phyloP scores from a whole-genome alignment of 371 early-diverging fungal species.

The Syncephalastrum sp. region DNA sequence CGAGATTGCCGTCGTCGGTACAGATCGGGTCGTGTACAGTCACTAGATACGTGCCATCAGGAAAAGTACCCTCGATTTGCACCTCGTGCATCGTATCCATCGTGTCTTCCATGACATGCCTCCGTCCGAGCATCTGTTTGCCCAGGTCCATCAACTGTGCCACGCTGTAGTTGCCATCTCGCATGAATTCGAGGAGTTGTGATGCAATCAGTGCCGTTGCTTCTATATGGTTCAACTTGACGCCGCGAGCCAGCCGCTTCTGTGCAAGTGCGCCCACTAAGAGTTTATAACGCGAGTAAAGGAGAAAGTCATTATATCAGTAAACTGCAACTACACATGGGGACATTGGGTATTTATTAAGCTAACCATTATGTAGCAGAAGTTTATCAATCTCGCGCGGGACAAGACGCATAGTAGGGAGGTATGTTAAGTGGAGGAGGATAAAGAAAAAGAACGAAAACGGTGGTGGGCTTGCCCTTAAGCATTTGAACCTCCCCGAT shows the following conservation, averaged over 20 bases:
- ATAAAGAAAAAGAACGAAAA: slow-evolving; percentile 5
- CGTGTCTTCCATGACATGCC: slow-evolving; percentile 79
- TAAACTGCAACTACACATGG: slow-evolving; percentile 37
- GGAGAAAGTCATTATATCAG: not conserved
- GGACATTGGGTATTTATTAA: slow-evolving; percentile 3
- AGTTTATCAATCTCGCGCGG: slow-evolving; percentile 93
- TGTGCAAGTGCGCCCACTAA: slow-evolving; percentile 84
- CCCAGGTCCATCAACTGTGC: slow-evolving; percentile 88
- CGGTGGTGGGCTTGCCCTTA: no score
- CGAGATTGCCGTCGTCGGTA: slow-evolving; percentile 76
- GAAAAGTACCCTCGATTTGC: slow-evolving; percentile 88
- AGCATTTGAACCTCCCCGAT: no score
- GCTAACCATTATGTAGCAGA: slow-evolving; percentile 62
- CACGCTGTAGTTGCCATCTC: slow-evolving; percentile 85
- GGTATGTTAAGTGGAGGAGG: slow-evolving; percentile 3
- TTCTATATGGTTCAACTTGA: slow-evolving; percentile 84
- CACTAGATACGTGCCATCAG: slow-evolving; percentile 88
- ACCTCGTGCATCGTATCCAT: slow-evolving; percentile 73
- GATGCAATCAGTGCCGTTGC: slow-evolving; percentile 84
- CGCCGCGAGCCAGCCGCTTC: slow-evolving; percentile 82
- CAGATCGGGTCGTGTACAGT: slow-evolving; percentile 90
- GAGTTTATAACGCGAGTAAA: slow-evolving; percentile 1
- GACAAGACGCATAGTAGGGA: slow-evolving; percentile 15
- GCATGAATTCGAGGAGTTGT: slow-evolving; percentile 81
- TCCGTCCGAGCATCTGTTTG: slow-evolving; percentile 80